These are phyloP conservation scores for Neurospora sp. DNA, from an alignment of 495 filamentous ascomycete species.

Conservation along the genomic window DNA sequence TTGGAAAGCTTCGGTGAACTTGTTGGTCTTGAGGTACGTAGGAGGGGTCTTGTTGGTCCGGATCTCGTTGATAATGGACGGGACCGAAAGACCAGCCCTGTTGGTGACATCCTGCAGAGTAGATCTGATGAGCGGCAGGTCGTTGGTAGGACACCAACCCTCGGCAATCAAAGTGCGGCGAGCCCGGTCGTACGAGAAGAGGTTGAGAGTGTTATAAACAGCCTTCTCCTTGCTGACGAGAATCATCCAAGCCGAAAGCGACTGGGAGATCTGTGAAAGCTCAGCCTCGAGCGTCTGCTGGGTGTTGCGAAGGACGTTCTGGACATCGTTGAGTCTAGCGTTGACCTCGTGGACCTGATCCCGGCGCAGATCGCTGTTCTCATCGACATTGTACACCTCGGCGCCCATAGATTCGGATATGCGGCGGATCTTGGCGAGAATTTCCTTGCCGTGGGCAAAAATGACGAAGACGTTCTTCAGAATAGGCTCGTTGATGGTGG, in stretches of 20 bases:
- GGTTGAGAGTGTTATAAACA: constrained; percentile 92
- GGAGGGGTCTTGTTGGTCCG: constrained; percentile 92
- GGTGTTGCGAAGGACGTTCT: constrained; percentile 88
- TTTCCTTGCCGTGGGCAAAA: constrained; percentile 96
- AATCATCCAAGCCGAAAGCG: constrained; percentile 89
- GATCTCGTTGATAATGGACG: constrained; percentile 96
- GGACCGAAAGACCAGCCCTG: constrained; percentile 84
- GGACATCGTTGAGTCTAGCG: constrained; percentile 77
- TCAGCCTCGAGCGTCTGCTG: constrained; percentile 91
- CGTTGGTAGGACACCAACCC: constrained; percentile 91
- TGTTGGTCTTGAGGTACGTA: constrained; percentile 93
- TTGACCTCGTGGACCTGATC: constrained; percentile 98
- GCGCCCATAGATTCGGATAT: constrained; percentile 96
- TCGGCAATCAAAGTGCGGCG: constrained; percentile 95
- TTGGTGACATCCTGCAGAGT: constrained; percentile 95
- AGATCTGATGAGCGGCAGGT: constrained; percentile 83
- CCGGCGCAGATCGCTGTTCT: constrained; percentile 84
- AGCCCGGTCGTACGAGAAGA: constrained; percentile 91
- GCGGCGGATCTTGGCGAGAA: constrained; percentile 96
- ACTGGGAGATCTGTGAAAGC: constrained; percentile 82
- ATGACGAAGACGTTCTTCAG: constrained; percentile 99
- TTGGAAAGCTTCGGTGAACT: constrained; percentile 96
- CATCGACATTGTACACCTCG: constrained; percentile 90
- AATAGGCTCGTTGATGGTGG: constrained; percentile 77
- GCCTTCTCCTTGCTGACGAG: constrained; percentile 97